phyloP scores from a whole-genome alignment of 192 early-diverging fungal species.

The Mortierella antarctica region DNA sequence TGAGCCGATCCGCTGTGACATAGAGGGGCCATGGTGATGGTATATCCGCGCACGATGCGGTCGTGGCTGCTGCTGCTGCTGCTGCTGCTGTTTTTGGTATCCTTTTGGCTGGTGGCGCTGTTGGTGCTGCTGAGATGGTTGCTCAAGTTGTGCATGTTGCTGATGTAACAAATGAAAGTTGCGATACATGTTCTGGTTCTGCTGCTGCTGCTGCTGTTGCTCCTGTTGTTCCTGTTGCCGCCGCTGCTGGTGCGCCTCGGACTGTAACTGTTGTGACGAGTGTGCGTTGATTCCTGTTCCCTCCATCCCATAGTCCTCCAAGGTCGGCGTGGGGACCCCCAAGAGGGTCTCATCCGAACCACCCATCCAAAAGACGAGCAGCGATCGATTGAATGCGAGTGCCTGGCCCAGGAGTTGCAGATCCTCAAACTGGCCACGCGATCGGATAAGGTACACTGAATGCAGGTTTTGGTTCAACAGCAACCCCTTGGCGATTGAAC shows the following conservation, averaged over 20 bases:
- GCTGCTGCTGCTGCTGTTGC: constrained; percentile 6
- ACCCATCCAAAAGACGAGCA: constrained; percentile 50
- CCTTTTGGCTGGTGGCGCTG: background rate
- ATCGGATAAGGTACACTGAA: constrained; percentile 40
- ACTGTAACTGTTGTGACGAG: background rate
- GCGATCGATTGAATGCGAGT: constrained; percentile 26
- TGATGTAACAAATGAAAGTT: constrained; percentile 24
- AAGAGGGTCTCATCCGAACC: constrained; percentile 33
- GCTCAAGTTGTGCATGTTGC: constrained; percentile 13
- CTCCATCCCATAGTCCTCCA: background rate
- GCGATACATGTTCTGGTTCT: constrained; percentile 26
- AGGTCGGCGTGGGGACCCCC: constrained; percentile 2
- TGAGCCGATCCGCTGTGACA: background rate
- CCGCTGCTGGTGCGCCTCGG: background rate
- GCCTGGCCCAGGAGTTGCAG: constrained; percentile 44
- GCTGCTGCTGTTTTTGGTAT: background rate
- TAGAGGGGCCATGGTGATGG: constrained; percentile 1
- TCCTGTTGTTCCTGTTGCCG: constrained; percentile 5
- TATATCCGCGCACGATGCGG: background rate
- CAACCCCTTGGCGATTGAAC: constrained; percentile 34
- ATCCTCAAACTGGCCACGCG: constrained; percentile 37
- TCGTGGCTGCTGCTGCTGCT: constrained; percentile 7
- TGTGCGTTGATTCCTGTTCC: background rate
- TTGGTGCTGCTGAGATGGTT: background rate
- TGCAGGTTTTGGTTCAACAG: constrained; percentile 38